Conservation (phyloP, 2,329 filamentous ascomycete species). For the Aspergillus texensis region DNA sequence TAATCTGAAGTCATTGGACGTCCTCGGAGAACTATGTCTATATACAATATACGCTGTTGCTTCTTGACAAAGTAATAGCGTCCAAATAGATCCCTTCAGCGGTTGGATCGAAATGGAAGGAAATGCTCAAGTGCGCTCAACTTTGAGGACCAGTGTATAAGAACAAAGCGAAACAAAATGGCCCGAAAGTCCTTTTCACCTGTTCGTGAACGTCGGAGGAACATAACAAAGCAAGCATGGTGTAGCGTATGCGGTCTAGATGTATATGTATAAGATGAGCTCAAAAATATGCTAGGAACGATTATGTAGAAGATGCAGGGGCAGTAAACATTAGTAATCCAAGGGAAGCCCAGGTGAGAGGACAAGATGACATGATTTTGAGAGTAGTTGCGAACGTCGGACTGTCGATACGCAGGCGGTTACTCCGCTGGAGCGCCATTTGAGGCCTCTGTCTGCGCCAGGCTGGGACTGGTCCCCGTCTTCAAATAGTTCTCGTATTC, state of each 20-base stretch:
- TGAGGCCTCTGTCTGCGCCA: slow-evolving; percentile 31
- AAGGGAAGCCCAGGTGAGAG: background rate
- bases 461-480: slow-evolving; percentile 58
- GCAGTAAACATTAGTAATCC: background rate
- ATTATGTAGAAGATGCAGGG: background rate
- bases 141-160: background rate
- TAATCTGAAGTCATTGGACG: background rate
- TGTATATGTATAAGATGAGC: background rate
- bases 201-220: background rate
- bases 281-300: background rate
- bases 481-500: slow-evolving; percentile 87
- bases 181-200: background rate
- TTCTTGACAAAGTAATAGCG: background rate
- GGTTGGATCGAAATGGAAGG: background rate
- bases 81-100: background rate
- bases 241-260: background rate
- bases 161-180: background rate
- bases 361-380: background rate
- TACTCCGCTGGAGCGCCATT: slow-evolving; percentile 5
- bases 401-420: background rate
- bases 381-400: background rate
- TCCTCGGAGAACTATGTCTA: background rate
- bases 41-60: background rate
- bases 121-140: background rate
- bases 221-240: background rate